These are phyloP conservation scores for Pseudomonodictys pantanalensis DNA, from an alignment of 495 filamentous ascomycete genomes.

Conservation along the genomic window DNA sequence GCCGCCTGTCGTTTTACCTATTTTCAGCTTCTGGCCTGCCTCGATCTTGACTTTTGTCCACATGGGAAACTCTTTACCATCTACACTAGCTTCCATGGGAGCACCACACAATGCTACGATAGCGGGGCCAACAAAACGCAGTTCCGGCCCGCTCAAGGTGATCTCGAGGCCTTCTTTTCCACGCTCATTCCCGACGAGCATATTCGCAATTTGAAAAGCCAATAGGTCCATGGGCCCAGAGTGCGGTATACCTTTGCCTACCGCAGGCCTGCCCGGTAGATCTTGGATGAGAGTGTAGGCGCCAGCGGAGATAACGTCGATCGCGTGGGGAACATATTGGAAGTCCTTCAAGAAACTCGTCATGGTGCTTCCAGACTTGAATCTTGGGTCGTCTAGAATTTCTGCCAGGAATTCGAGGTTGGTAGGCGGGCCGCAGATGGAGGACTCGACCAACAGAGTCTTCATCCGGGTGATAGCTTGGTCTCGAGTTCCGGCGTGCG, in stretches of 20 bases:
- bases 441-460: conserved; percentile 42
- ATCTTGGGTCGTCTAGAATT: conserved; percentile 45
- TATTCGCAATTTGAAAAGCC: conserved; percentile 54
- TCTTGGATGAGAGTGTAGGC: conserved; percentile 60
- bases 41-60: conserved; percentile 53
- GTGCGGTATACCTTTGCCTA: conserved; percentile 51
- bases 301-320: conserved; percentile 57
- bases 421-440: conserved; percentile 55
- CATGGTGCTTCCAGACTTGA: conserved; percentile 50
- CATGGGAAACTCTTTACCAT: conserved; percentile 49
- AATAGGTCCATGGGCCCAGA: conserved; percentile 58
- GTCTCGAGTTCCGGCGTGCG: conserved; percentile 45
- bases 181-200: conserved; percentile 55
- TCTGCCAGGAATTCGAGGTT: conserved; percentile 55
- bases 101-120: conserved; percentile 56
- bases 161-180: conserved; percentile 57
- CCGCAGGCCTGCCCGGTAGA: conserved; percentile 53
- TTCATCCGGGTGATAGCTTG: conserved; percentile 48
- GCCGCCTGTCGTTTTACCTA: conserved; percentile 51
- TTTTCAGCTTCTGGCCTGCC: conserved; percentile 53
- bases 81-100: conserved; percentile 47
- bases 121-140: conserved; percentile 51
- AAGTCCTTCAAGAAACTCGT: conserved; percentile 55
- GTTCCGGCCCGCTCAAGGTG: conserved; percentile 57
- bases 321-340: conserved; percentile 49